phyloP scores from a whole-genome alignment of 441 rosid genomes.

The Viola pubescens region DNA sequence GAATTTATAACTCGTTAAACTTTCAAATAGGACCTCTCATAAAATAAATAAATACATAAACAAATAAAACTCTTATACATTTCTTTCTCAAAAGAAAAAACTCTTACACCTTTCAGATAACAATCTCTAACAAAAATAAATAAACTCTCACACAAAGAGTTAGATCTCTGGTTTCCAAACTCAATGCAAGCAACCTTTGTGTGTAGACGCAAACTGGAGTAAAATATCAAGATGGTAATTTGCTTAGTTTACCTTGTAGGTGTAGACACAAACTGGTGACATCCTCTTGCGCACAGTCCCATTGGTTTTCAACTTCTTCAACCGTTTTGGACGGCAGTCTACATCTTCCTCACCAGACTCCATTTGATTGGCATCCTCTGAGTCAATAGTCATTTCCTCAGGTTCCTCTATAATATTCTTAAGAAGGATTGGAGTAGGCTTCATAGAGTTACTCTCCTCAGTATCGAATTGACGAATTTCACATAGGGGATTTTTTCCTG shows the following conservation, averaged over 20 bases:
- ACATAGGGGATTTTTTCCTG: constrained; percentile 72
- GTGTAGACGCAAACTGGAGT: not conserved
- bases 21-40: not conserved
- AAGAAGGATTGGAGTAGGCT: constrained; percentile 27
- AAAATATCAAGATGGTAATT: constrained; percentile 2
- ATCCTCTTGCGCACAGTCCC: constrained; percentile 33
- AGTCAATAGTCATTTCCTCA: constrained; percentile 21
- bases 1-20: not conserved
- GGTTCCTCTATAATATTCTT: constrained; percentile 34
- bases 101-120: not conserved
- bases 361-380: constrained; percentile 26
- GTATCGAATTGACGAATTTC: constrained; percentile 63
- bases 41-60: not conserved
- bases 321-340: constrained; percentile 26
- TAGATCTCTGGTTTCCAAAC: not conserved
- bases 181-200: constrained; percentile 1
- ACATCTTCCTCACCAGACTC: constrained; percentile 53
- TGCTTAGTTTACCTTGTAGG: constrained; percentile 51
- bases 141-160: not conserved
- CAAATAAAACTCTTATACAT: too few relatives aligned
- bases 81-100: too few relatives aligned
- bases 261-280: constrained; percentile 54
- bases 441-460: constrained; percentile 35
- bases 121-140: not conserved
- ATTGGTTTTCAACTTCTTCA: constrained; percentile 28